Evolutionary conservation across 352 stramenopile species (phyloP), one percentile per base, ranked within the genome.

Genomic region (Globisporangium spiculum): DNA sequence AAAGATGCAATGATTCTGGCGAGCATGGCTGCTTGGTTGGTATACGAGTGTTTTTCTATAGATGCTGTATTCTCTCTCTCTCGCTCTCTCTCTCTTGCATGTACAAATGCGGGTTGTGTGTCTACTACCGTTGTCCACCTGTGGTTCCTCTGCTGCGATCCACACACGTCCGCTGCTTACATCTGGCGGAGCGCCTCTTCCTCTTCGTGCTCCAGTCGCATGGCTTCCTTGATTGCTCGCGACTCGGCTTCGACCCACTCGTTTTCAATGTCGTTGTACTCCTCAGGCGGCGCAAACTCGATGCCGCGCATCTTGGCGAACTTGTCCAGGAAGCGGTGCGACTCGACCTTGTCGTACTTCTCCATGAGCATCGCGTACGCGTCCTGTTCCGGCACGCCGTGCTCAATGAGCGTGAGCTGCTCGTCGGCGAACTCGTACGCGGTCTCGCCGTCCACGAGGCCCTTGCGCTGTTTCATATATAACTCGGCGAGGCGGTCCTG

Each of bases 351-450:
- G 67, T 91, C 83, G 80, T 95, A 95, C 75, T 95, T 95, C 63
- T 91, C 84, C 36, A 81, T 74, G 46, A 95, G 81, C 85, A 93
- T 84, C 32, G 84, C 78, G 73, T 80, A 95, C 16, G 87, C 87
- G 65, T 95, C 83, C 71, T 92, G 73, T 72, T 95, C 87, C 9
- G 87, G 80, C 34, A 95, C 73, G 16, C 87, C 87, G n/a, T 89
- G 59, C 71, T 95, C 87, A 62, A 95, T 95, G 3, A 95, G 76
- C 71, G 85, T 93, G 52, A 95, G 72, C 68, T 95, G 87, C 63
- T 95, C 87, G 68, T 95, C 87, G 4, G 87, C 87, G 70, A 95
- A 95, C 69, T 95, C 87, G 76, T 93, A 93, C 50, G 87, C 87
- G 10, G 87, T 95, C 74, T 93, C 85, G 65, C 75, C 74, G 69